Evolutionary conservation across 805 yeast species (phyloP), one percentile per base, ranked within the genome.

Genomic region (Lachancea fermentati): DNA sequence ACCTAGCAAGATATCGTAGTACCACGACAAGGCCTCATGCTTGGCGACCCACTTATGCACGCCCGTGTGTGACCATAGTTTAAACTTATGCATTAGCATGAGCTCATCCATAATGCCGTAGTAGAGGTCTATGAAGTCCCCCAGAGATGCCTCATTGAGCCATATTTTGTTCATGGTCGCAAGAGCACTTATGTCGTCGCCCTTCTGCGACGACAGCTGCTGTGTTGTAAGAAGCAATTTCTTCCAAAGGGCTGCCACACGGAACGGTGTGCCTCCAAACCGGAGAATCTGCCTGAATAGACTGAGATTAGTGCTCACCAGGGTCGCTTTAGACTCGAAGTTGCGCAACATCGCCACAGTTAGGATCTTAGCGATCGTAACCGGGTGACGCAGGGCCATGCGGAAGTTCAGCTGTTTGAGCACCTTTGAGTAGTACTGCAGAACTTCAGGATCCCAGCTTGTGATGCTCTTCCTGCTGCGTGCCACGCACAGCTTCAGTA

Each of bases 21-120:
- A 79, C 89, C 91, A 82, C 0, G 85, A 78, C 29, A 74, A 63
- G 2, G 79, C 67, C 58, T 79, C 86, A 55, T 83, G 86, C 51
- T 69, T 68, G 3, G 63, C 58, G 4, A 75, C 78, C 37, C 73
- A 47, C 11, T 54, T 42, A 4, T 62, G 44, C 2, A 65, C 48
- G 6, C 47, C 36, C 12, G 43, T 36, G 32, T 58, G 55, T 12
- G 48, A 45, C 51, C 56, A 54, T 4, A 62, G 37, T 18, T 56
- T 55, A 39, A 71, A 69, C 51, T 79, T 79, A 62, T 67, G 76
- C 25, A 81, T 60, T 13, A 81, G 62, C 22, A 73, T 63, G 15
- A 78, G 56, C 58, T 83, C 91, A 59, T 83, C 91, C 52, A 22
- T 22, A 11, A 22, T 22, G 5, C 81, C 75, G 58, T 81, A 83